These are phyloP conservation scores for Tricholoma furcatifolium DNA, from an alignment of 768 basidiomycete species.

Conservation along the genomic window DNA sequence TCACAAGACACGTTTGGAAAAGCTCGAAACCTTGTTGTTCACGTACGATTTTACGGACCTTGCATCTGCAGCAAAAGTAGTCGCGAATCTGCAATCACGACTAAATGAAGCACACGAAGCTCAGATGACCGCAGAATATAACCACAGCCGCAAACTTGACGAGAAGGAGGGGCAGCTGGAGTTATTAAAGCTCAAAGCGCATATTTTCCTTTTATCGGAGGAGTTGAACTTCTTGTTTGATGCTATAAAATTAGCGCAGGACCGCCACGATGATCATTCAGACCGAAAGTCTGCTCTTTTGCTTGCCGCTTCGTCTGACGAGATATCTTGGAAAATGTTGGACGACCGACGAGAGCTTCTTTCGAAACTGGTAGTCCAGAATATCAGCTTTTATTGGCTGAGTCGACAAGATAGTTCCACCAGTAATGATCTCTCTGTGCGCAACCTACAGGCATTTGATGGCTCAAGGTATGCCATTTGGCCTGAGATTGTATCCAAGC, in stretches of 20 bases:
- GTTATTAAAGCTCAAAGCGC: slow-evolving; percentile 66
- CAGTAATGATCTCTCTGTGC: slow-evolving; percentile 70
- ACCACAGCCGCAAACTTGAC: slow-evolving; percentile 35
- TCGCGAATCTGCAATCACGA: slow-evolving; percentile 69
- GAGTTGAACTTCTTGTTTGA: slow-evolving; percentile 86
- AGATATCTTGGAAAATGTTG: slow-evolving; percentile 92
- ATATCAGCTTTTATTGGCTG: slow-evolving; percentile 79
- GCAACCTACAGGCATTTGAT: slow-evolving; percentile 84
- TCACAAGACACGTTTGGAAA: slow-evolving; percentile 74
- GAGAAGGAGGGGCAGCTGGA: slow-evolving; percentile 50
- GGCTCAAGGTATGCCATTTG: slow-evolving; percentile 79
- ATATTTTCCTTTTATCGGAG: slow-evolving; percentile 70
- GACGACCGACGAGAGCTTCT: slow-evolving; percentile 69
- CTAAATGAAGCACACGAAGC: slow-evolving; percentile 65
- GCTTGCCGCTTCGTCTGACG: slow-evolving; percentile 76
- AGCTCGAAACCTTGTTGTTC: slow-evolving; percentile 79
- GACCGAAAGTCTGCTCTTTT: slow-evolving; percentile 81
- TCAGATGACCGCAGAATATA: slow-evolving; percentile 37
- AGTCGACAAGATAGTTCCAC: slow-evolving; percentile 87
- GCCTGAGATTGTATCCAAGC: slow-evolving; percentile 84
- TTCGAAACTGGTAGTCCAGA: slow-evolving; percentile 81
- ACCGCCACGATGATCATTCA: slow-evolving; percentile 60
- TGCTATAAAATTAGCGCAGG: slow-evolving; percentile 80
- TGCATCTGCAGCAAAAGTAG: slow-evolving; percentile 64
- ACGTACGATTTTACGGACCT: slow-evolving; percentile 88